Conservation (phyloP, 2,329 filamentous ascomycete genomes). For the Ceratocystis huliohia region DNA sequence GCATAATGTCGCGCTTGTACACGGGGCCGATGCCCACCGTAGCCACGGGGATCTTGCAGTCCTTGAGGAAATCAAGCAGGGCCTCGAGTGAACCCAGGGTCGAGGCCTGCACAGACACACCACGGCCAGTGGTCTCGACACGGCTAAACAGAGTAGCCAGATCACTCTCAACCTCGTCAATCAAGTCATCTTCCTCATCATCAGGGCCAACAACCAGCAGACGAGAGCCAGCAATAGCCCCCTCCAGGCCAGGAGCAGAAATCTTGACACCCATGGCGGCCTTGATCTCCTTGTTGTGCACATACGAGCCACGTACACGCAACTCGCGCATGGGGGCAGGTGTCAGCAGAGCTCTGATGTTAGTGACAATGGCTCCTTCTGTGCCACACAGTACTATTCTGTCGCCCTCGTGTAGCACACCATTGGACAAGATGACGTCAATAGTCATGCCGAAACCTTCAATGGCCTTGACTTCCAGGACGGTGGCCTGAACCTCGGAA, state of each 20-base stretch:
- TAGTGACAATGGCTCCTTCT: slow-evolving; percentile 90
- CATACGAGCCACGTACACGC: slow-evolving; percentile 88
- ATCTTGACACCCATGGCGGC: slow-evolving; percentile 98
- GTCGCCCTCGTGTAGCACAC: slow-evolving; percentile 86
- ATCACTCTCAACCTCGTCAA: slow-evolving; percentile 93
- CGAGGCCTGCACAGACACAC: slow-evolving; percentile 93
- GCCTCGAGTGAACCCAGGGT: slow-evolving; percentile 95
- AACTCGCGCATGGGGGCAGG: slow-evolving; percentile 87
- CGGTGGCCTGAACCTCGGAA: slow-evolving; percentile 92
- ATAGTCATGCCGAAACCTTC: slow-evolving; percentile 98
- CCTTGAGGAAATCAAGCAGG: slow-evolving; percentile 86
- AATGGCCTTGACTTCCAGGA: slow-evolving; percentile 97
- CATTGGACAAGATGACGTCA: slow-evolving; percentile 91
- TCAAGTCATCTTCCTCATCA: slow-evolving; percentile 92
- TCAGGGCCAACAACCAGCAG: slow-evolving; percentile 87
- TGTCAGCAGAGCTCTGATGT: slow-evolving; percentile 86
- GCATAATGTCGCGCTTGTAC: slow-evolving; percentile 96
- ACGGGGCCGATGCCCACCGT: slow-evolving; percentile 97
- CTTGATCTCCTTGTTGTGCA: slow-evolving; percentile 99
- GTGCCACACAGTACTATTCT: slow-evolving; percentile 89
- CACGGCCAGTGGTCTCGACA: slow-evolving; percentile 81
- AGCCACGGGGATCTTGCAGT: slow-evolving; percentile 91
- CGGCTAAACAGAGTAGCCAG: slow-evolving; percentile 81
- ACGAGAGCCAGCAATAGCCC: slow-evolving; percentile 90
- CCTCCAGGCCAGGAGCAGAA: slow-evolving; percentile 85